Evolutionary conservation across 2,329 filamentous ascomycete genomes (phyloP), one percentile per base, ranked within the genome.

Genomic region (Thelonectria rubi): DNA sequence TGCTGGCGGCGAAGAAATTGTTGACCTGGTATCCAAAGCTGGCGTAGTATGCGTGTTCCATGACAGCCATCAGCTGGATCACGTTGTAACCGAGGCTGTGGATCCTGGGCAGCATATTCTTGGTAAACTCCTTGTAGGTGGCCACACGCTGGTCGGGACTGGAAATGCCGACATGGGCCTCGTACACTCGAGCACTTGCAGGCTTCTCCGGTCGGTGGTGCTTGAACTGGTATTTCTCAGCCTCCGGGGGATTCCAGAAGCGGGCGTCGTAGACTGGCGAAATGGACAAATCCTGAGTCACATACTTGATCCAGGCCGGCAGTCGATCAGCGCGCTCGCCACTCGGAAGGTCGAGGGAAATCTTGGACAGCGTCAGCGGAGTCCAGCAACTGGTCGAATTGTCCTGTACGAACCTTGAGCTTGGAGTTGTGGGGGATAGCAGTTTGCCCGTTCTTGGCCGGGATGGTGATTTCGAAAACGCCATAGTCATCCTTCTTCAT

Each of bases 31-130:
- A 99, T 48, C 95, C 95, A 72, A 99, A 99, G 74, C 94, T 98
- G 72, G 95, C 95, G 76, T 99, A 99, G 83, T 99, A 99, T 51
- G 95, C 95, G 79, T 99, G 95, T 76, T 99, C 95, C 94, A 99
- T 99, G 74, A 99, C 85, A 47, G 95, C 95, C 95, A 99, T 99
- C 66, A 99, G 84, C 76, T 99, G 95, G 69, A 99, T 98, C 56
- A 94, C 91, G 75, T 99, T 98, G 82, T 99, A 99, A 42, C 94
- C 95, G 45, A 98, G 83, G 66, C 88, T 82, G 74, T 94, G 90
- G 80, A 99, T 98, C 60, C 94, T 88, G 15, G 94, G 94, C 8
- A 99, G 86, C 85, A 97, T 93, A 76, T 92, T 93, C 72, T 89
- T 84, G 2, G 94, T 98, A 77, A 99, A 99, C 79, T 99, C 94